A percentile compares a stretch with the other conserved stretches of the same genome.
These are phyloP conservation scores for Aureobasidium pullulans DNA, from an alignment of 2,329 filamentous ascomycete species.

Conservation along the genomic window DNA sequence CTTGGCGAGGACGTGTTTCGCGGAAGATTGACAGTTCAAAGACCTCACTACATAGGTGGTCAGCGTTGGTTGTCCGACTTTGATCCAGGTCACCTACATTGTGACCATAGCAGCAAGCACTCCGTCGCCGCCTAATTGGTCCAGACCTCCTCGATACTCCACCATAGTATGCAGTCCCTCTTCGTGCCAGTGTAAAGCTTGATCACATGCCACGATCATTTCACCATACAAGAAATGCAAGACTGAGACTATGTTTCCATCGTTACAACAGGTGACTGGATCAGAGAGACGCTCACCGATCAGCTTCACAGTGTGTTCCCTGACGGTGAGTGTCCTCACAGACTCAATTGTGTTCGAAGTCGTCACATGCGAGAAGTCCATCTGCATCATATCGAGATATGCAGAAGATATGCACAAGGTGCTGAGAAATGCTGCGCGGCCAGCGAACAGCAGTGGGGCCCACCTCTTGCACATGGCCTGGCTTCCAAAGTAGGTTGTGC, in stretches of 20 bases:
- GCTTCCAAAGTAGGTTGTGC: conserved; percentile 23
- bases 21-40: conserved; percentile 5
- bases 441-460: conserved; percentile 22
- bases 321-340: conserved; percentile 12
- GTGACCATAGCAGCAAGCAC: conserved; percentile 12
- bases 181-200: conserved; percentile 21
- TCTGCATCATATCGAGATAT: conserved; percentile 27
- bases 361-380: conserved; percentile 6
- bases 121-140: conserved; percentile 21
- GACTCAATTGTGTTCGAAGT: conserved; percentile 1
- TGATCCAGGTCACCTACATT: neutral
- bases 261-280: conserved; percentile 19
- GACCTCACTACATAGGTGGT: neutral
- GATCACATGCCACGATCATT: conserved; percentile 24
- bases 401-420: conserved; percentile 27
- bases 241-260: conserved; percentile 26
- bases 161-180: conserved; percentile 25
- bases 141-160: conserved; percentile 23
- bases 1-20: neutral
- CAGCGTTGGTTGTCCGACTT: neutral
- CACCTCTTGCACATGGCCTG: conserved; percentile 21
- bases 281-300: conserved; percentile 24
- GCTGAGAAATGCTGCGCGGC: conserved; percentile 24
- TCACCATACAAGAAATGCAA: conserved; percentile 26
- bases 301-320: conserved; percentile 15